Percentiles rank a stretch among this genome's conserved stretches.
These are phyloP conservation scores for Sphaerulina vaccinii DNA, from an alignment of 2,329 filamentous ascomycete species.

Conservation along the genomic window DNA sequence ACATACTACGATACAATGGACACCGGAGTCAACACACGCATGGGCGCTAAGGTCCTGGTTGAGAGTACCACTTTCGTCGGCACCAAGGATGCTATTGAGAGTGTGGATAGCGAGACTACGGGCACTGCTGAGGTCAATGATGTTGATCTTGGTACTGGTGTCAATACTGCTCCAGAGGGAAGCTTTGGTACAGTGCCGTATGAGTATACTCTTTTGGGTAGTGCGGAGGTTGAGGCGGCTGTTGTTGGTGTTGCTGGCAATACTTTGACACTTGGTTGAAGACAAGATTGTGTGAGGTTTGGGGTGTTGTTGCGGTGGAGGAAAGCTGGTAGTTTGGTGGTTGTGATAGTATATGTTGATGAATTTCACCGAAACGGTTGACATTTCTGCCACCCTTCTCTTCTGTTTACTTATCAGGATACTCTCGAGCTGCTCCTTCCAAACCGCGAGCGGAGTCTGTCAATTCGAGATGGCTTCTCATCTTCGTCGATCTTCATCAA, in stretches of 20 bases:
- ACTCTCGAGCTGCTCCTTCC: not conserved
- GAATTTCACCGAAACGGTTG: too few relatives aligned
- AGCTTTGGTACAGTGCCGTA: slow-evolving; percentile 40
- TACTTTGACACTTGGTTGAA: slow-evolving; percentile 32
- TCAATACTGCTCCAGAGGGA: slow-evolving; percentile 37
- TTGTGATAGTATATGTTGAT: too few relatives aligned
- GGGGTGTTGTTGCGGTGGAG: too few relatives aligned
- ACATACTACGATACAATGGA: slow-evolving; percentile 46
- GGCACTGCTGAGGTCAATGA: slow-evolving; percentile 42
- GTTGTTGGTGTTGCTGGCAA: slow-evolving; percentile 43
- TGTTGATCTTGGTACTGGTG: slow-evolving; percentile 41
- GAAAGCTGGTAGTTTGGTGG: too few relatives aligned
- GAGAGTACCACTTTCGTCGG: slow-evolving; percentile 42
- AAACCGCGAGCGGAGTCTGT: not conserved
- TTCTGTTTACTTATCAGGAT: too few relatives aligned
- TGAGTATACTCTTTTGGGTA: slow-evolving; percentile 36
- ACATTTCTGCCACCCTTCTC: too few relatives aligned
- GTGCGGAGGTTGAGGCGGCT: slow-evolving; percentile 39
- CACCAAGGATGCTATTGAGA: slow-evolving; percentile 39
- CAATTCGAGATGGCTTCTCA: not conserved
- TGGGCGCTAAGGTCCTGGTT: slow-evolving; percentile 45
- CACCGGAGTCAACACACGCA: slow-evolving; percentile 43
- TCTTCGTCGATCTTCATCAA: slow-evolving; percentile 1
- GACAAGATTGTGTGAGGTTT: too few relatives aligned
- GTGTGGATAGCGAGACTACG: slow-evolving; percentile 32